These are phyloP conservation scores for Ulota crispa DNA, from an alignment of 225 moss, liverwort and hornwort genomes.

Conservation along the genomic window DNA sequence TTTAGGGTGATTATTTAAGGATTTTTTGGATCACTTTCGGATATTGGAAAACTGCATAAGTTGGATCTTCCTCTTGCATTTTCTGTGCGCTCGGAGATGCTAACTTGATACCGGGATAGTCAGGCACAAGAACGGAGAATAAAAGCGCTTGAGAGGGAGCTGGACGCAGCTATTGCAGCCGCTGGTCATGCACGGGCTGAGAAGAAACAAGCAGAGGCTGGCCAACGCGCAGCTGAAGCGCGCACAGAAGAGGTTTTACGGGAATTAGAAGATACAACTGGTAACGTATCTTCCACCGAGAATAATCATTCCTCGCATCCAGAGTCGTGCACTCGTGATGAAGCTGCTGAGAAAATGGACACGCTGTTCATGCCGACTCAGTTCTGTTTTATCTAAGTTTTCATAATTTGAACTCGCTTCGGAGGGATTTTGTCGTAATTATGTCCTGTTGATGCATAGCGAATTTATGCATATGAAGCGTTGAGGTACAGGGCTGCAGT, in stretches of 20 bases:
- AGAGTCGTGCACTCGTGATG: background rate
- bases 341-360: constrained; percentile 5
- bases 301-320: background rate
- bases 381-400: constrained; percentile 1
- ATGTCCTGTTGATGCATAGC: background rate
- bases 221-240: constrained; percentile 67
- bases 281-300: constrained; percentile 29
- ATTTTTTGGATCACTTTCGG: background rate
- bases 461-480: constrained; percentile 22
- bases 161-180: constrained; percentile 77
- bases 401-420: background rate
- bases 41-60: background rate
- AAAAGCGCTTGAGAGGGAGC: constrained; percentile 69
- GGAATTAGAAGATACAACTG: constrained; percentile 78
- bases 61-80: background rate
- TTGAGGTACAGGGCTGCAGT: background rate
- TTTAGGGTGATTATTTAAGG: background rate
- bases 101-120: constrained; percentile 11
- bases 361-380: constrained; percentile 5
- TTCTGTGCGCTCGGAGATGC: background rate
- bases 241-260: constrained; percentile 55
- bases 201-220: constrained; percentile 72
- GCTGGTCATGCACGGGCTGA: constrained; percentile 70
- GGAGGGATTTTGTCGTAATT: background rate
- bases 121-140: constrained; percentile 78